Conservation (phyloP, 306 rosid species). For the Trifolium pratense region DNA sequence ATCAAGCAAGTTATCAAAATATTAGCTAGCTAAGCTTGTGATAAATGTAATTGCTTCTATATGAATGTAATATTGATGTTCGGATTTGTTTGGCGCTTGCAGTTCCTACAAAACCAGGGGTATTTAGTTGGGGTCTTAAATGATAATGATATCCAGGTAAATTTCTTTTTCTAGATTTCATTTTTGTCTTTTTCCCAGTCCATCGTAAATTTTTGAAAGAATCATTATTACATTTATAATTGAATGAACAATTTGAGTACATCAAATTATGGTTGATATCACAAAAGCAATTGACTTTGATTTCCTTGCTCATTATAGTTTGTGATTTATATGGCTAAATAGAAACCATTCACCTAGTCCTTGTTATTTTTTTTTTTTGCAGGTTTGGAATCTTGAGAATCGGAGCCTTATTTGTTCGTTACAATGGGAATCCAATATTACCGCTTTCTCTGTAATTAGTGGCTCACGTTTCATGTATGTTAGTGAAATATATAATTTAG, state of each 20-base stretch:
- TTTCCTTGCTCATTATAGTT: slow-evolving; percentile 38
- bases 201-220: slow-evolving; percentile 22
- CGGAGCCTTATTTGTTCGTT: slow-evolving; percentile 72
- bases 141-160: slow-evolving; percentile 92
- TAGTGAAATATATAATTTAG: slow-evolving; percentile 36
- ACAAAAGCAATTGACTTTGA: slow-evolving; percentile 34
- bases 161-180: slow-evolving; percentile 38
- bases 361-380: slow-evolving; percentile 44
- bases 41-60: slow-evolving; percentile 21
- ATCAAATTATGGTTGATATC: slow-evolving; percentile 29
- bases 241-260: slow-evolving; percentile 8
- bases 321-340: slow-evolving; percentile 29
- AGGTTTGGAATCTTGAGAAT: slow-evolving; percentile 95
- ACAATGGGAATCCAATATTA: slow-evolving; percentile 86
- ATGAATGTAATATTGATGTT: slow-evolving; percentile 43
- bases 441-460: slow-evolving; percentile 74
- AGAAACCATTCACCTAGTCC: slow-evolving; percentile 14
- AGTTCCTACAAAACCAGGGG: slow-evolving; percentile 90
- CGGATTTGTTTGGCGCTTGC: slow-evolving; percentile 51
- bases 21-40: slow-evolving; percentile 21
- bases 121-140: slow-evolving; percentile 75
- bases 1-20: slow-evolving; percentile 4
- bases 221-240: not conserved
- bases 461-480: slow-evolving; percentile 84
- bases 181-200: slow-evolving; percentile 6